Percentiles rank a stretch among this genome's conserved stretches.
Conservation (phyloP, 2,329 filamentous ascomycete genomes). For the Tolypocladium guangdongense region DNA sequence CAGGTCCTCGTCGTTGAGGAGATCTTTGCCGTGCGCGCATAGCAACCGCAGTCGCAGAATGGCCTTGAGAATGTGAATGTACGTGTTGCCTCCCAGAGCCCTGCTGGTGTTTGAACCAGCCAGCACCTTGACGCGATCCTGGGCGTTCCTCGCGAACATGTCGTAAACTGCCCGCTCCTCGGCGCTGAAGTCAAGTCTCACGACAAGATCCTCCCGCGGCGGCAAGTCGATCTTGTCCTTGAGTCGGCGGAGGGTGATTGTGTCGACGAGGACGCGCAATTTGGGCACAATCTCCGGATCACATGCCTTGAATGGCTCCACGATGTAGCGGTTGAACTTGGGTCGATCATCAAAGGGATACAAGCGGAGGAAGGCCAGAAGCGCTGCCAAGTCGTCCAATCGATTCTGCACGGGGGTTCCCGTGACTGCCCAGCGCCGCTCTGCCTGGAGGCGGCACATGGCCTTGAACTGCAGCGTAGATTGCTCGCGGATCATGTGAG, state of each 20-base stretch:
- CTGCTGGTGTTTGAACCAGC: constrained; percentile 45
- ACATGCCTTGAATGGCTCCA: constrained; percentile 76
- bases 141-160: constrained; percentile 71
- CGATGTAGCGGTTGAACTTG: constrained; percentile 69
- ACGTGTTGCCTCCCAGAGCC: constrained; percentile 71
- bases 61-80: constrained; percentile 84
- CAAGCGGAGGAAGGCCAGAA: constrained; percentile 76
- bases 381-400: constrained; percentile 76
- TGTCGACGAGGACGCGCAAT: constrained; percentile 80
- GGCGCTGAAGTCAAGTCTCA: constrained; percentile 63
- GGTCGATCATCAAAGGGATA: constrained; percentile 72
- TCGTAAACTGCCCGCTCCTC: constrained; percentile 73
- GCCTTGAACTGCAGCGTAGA: constrained; percentile 74
- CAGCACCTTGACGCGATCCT: constrained; percentile 69
- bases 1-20: constrained; percentile 75
- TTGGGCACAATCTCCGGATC: constrained; percentile 77
- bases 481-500: constrained; percentile 85
- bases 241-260: constrained; percentile 81
- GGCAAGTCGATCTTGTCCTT: constrained; percentile 88
- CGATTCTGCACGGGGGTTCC: constrained; percentile 93
- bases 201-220: constrained; percentile 58
- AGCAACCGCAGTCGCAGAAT: constrained; percentile 83
- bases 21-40: constrained; percentile 87
- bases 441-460: constrained; percentile 66
- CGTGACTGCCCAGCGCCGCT: constrained; percentile 91